Evolutionary conservation across 176 grass and related monocot genomes (phyloP), one percentile per base, ranked within the genome.

Genomic region (Stipa capillata): DNA sequence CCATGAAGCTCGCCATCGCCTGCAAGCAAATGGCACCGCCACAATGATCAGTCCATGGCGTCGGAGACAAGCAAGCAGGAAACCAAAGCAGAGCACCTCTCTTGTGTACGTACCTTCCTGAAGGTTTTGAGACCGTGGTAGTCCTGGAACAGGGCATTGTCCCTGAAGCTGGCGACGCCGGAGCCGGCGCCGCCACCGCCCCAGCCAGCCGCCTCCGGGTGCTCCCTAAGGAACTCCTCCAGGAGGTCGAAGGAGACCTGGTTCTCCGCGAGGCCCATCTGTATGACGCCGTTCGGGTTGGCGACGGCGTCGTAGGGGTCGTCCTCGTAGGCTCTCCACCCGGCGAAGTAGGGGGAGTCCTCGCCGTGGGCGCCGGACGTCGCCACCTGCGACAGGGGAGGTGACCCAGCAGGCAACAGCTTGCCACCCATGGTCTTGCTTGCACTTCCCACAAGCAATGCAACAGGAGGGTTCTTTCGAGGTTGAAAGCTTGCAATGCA

Each of bases 221-320:
- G 91, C 50, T 87, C 77, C 77, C 73, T 6, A 9, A 93, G 80
- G 75, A 91, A 97, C 8, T 69, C 83, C 59, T 97, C 94, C 10
- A 97, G 85, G 45, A 97, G 94, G 54, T 93, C 89, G 86, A 94
- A 97, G 49, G 91, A 97, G 16, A 93, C 89, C 85, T 97, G 93
- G 88, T 93, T 97, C 79, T 97, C 93, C 12, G 93, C 93, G 24
- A 97, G 85, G 44, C 93, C 93, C 93, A 97, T 97, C 84, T 97
- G 93, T 3, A 97, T 93, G 69, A 97, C 90, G 56, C 93, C 93
- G 36, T 24, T 7, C 3, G 93, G 93, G 80, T 97, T 93, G 24
- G 31, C 47, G n/a, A 33, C 59, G 56, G 85, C 62, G 84, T 97
- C 85, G 79, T 93, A 97, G 44, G 93, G 90, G 77, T 97, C 58